Base-by-base conservation (phyloP, 352 stramenopile species). In the Phytophthora fragariaefolia region DNA sequence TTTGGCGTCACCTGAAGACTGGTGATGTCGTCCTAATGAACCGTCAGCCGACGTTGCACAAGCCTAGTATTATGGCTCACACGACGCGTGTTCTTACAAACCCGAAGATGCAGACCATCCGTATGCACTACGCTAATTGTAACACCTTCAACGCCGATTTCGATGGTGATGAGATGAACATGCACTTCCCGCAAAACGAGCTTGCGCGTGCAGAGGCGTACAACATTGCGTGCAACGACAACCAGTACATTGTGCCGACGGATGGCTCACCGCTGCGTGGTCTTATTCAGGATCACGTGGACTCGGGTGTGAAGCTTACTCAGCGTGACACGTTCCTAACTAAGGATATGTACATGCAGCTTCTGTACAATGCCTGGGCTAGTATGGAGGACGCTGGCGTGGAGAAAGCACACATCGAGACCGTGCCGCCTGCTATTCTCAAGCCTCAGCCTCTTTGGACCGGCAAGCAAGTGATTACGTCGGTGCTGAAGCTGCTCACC, bases 141-240 rank as follows among this genome's bases (percentile, higher is more conserved):
- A 99, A 99, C 83, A 99, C 98, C 40, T 99, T 99, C 91, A 99
- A 99, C 83, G 98, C 98, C 34, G 98, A 99, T 85, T 99, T 99
- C 73, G 98, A 99, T 80, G 98, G 98, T 66, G 98, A 99, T 79
- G 98, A 99, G 87, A 99, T 99, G 89, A 99, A 99, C 85, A 98
- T 99, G 82, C 98, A 99, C 79, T 99, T 99, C 62, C 98, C 98
- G 22, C 98, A 99, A 81, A 99, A 97, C 77, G 95, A 99, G 69
- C 72, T 99, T 18, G 97, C 96, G n/a, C 86, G 96, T 18, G 95
- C 97, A 0, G 98, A 99, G 71, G 97, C 97, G 1, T 97, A 99
- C 78, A 91, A 98, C 62, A 99, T 99, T 71, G 97, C 97, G 13
- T 92, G 85, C 46, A 99, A 98, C 53, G 96, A 99, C 74, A 87